phyloP scores from a whole-genome alignment of 257 asterid species.

The Knoxia roxburghii region DNA sequence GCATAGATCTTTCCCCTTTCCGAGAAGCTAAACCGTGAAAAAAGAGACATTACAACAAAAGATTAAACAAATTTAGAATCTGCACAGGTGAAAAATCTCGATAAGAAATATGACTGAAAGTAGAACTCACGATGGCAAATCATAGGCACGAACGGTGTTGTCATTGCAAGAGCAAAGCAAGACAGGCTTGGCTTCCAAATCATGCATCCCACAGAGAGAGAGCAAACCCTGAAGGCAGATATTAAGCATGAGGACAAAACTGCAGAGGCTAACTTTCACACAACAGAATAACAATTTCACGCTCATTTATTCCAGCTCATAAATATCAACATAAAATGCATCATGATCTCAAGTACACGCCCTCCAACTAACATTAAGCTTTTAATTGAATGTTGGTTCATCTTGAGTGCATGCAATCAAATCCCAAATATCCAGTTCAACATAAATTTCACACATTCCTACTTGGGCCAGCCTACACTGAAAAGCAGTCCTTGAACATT shows the following conservation, averaged over 20 bases:
- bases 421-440: neutral
- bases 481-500: neutral
- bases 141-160: slow-evolving; percentile 63
- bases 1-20: slow-evolving; percentile 84
- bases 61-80: slow-evolving; percentile 9
- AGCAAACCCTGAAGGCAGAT: slow-evolving; percentile 66
- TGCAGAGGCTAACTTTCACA: neutral
- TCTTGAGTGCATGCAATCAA: neutral
- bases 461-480: neutral
- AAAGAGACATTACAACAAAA: slow-evolving; percentile 4
- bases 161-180: slow-evolving; percentile 81
- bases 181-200: slow-evolving; percentile 88
- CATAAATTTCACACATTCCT: neutral
- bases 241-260: slow-evolving; percentile 10
- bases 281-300: neutral
- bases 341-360: neutral
- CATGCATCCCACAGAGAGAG: slow-evolving; percentile 88
- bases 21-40: slow-evolving; percentile 41
- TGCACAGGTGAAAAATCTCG: slow-evolving; percentile 2
- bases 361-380: neutral
- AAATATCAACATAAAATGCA: neutral
- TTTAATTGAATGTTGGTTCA: neutral
- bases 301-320: neutral
- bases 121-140: slow-evolving; percentile 87
- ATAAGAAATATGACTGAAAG: slow-evolving; percentile 4